These are phyloP conservation scores for Decorospora gaudefroyi DNA, from an alignment of 2,329 filamentous ascomycete genomes.

Conservation along the genomic window DNA sequence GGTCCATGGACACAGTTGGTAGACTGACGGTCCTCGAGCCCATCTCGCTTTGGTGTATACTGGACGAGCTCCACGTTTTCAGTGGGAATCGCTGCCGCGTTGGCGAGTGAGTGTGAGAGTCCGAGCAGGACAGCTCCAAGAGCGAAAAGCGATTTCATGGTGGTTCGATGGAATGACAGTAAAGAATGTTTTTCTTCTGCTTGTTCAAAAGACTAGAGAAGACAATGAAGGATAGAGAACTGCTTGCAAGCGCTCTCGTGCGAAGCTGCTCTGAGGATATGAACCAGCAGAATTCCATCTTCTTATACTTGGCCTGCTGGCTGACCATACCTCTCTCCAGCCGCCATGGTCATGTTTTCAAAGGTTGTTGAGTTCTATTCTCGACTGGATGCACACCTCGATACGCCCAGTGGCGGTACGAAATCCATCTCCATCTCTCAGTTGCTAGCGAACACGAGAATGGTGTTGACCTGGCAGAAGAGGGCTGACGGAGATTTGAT, in stretches of 20 bases:
- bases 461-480: background rate
- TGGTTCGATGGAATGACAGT: background rate
- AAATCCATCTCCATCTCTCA: background rate
- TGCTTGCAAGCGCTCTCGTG: slow-evolving; percentile 2
- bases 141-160: slow-evolving; percentile 31
- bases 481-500: slow-evolving; percentile 5
- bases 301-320: slow-evolving; percentile 3
- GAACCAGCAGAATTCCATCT: background rate
- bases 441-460: background rate
- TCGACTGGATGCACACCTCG: background rate
- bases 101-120: slow-evolving; percentile 18
- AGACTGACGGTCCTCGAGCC: slow-evolving; percentile 28
- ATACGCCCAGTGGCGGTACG: background rate
- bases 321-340: background rate
- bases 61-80: slow-evolving; percentile 20
- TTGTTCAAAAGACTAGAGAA: slow-evolving; percentile 9
- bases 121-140: slow-evolving; percentile 29
- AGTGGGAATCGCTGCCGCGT: slow-evolving; percentile 25
- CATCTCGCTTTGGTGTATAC: slow-evolving; percentile 9
- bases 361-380: background rate
- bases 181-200: slow-evolving; percentile 5
- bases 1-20: slow-evolving; percentile 32
- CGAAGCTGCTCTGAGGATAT: slow-evolving; percentile 5
- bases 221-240: background rate
- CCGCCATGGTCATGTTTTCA: background rate